Evolutionary conservation across 257 asterid genomes (phyloP).

Genomic region (Haberlea rhodopensis): DNA sequence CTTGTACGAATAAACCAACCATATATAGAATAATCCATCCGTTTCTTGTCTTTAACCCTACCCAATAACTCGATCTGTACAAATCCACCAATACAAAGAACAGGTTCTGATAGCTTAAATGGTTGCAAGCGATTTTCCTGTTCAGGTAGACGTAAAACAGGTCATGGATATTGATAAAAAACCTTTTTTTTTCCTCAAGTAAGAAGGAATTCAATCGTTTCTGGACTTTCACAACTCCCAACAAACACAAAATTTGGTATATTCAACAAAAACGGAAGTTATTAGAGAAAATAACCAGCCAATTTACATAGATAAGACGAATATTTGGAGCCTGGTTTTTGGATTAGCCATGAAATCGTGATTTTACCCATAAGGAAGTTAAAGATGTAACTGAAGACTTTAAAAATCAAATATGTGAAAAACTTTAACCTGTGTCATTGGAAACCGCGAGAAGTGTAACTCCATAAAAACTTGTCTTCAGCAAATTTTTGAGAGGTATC

Average conservation of each 20-base stretch:
- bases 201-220: background rate
- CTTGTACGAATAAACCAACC: slow-evolving; percentile 42
- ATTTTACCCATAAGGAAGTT: background rate
- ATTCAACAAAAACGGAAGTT: too few species aligned
- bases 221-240: background rate
- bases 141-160: slow-evolving; percentile 15
- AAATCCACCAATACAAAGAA: slow-evolving; percentile 71
- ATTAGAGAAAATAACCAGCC: too few species aligned
- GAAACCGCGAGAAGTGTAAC: slow-evolving; percentile 62
- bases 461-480: slow-evolving; percentile 79
- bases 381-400: background rate
- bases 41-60: slow-evolving; percentile 57
- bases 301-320: background rate
- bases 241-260: background rate
- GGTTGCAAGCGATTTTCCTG: slow-evolving; percentile 77
- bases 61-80: slow-evolving; percentile 72
- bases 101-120: slow-evolving; percentile 76
- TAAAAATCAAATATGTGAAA: background rate
- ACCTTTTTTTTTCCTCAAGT: background rate
- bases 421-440: slow-evolving; percentile 62
- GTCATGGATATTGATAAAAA: slow-evolving; percentile 1
- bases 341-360: background rate
- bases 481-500: slow-evolving; percentile 39
- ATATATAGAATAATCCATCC: slow-evolving; percentile 64
- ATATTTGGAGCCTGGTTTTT: background rate